Evolutionary conservation across 805 yeast genomes (phyloP).

Genomic region (Kregervanrija pseudodelftensis): DNA sequence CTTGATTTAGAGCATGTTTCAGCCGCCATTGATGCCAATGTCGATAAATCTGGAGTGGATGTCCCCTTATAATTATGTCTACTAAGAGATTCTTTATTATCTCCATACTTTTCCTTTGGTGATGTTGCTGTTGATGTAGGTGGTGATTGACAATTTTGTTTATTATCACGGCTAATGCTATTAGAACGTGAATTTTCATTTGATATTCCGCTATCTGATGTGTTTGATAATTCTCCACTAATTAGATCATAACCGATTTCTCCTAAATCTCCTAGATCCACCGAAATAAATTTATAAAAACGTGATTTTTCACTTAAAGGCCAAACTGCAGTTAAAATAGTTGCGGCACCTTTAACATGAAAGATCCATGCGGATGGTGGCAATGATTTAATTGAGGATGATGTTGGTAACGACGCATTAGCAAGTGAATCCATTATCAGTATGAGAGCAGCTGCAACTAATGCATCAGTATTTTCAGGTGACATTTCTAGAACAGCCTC

Average conservation of each 20-base stretch:
- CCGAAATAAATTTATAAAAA: constrained; percentile 67
- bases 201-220: constrained; percentile 17
- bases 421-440: constrained; percentile 91
- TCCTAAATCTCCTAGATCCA: constrained; percentile 84
- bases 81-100: too few relatives aligned
- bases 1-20: constrained; percentile 6
- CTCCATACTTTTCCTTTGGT: constrained; percentile 9
- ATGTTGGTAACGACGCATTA: constrained; percentile 64
- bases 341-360: constrained; percentile 96
- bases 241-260: constrained; percentile 42
- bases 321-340: constrained; percentile 94
- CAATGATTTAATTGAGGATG: constrained; percentile 48
- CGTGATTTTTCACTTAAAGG: constrained; percentile 67
- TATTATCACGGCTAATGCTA: constrained; percentile 1
- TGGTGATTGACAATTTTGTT: constrained; percentile 1
- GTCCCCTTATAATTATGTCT: background rate
- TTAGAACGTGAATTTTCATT: constrained; percentile 8
- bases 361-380: constrained; percentile 97
- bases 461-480: constrained; percentile 82
- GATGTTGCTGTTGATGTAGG: background rate
- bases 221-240: constrained; percentile 27
- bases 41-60: constrained; percentile 23
- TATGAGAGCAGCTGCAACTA: constrained; percentile 86
- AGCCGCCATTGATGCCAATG: constrained; percentile 8
- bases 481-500: constrained; percentile 83